Base-by-base conservation (phyloP, 129 eudicot genomes). In the Cynara cardunculus region DNA sequence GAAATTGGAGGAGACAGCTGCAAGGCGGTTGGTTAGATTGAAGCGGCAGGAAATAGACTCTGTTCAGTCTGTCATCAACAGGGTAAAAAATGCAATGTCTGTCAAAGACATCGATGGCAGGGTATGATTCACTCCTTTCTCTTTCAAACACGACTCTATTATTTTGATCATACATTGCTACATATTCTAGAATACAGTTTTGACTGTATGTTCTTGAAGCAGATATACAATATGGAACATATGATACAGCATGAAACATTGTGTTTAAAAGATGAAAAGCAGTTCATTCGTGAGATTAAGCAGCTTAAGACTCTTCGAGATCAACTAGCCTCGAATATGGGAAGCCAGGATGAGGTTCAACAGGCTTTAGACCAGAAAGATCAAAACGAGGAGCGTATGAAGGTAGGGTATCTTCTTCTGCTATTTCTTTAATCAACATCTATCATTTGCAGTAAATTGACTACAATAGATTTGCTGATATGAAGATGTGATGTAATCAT, bases 161-260 rank as follows among this genome's bases (percentile, higher is more conserved):
- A 41, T 77, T 49, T 37, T 81, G 74, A 46, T 35, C 25, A 74
- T 25, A 69, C 21, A 12, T 78, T 25, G 67, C 75, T 67, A 39
- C 18, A 65, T 39, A 66, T 78, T 68, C 19, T 67, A 18, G 66
- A 26, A n/a, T 59, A 44, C 22, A 21, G 69, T 44, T 31, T 69
- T 87, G 72, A 75, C 41, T 31, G 35, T 67, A n/a, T 73, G 61
- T 46, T 69, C 44, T 39, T 10, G 18, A 81, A 72, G 69, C 96
- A 93, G 98, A 87, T 93, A 78, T 28, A 70, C 66, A 73, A 72
- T 34, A 85, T 89, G 91, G 94, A 93, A 72, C 90, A 77, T 70
- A 85, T 78, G 87, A 90, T 93, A 49, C 87, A 87, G 79, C 97
- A 93, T 69, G 96, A 93, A 74, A 93, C 96, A 27, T 78, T 87